Conservation (phyloP, 2,329 filamentous ascomycete species). For the Hypoxylon sp. region DNA sequence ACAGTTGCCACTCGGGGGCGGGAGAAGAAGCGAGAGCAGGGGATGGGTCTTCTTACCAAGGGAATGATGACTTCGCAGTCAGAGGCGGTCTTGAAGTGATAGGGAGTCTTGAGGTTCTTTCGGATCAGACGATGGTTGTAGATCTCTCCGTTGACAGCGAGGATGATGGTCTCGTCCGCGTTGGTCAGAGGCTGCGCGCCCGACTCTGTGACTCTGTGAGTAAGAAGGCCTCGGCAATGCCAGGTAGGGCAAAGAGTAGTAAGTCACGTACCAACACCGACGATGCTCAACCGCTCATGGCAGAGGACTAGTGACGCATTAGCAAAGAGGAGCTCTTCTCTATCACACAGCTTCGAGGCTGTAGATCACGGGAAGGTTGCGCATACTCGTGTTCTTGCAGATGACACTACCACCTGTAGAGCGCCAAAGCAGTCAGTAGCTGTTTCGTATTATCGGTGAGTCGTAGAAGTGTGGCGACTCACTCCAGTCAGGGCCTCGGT, state of each 20-base stretch:
- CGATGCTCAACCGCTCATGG: conserved; percentile 97
- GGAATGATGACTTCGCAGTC: conserved; percentile 99
- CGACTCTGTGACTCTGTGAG: conserved; percentile 68
- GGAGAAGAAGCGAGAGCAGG: too few species aligned
- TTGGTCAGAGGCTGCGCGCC: conserved; percentile 96
- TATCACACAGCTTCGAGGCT: not conserved
- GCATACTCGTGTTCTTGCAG: conserved; percentile 89
- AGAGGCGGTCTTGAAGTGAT: conserved; percentile 98
- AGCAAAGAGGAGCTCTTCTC: conserved; percentile 39
- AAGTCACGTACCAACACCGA: conserved; percentile 81
- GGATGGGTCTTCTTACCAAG: conserved; percentile 69
- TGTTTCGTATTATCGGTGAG: conserved; percentile 35
- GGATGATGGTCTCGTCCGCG: conserved; percentile 83
- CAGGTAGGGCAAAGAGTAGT: conserved; percentile 20
- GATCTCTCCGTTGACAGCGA: conserved; percentile 99
- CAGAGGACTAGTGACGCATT: conserved; percentile 73
- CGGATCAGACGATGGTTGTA: conserved; percentile 98
- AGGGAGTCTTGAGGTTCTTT: conserved; percentile 82
- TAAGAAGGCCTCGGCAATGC: not conserved
- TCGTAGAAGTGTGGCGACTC: conserved; percentile 55
- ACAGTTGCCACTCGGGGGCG: too few species aligned
- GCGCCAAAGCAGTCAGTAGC: conserved; percentile 35
- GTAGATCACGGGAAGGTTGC: conserved; percentile 14
- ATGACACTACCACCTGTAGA: conserved; percentile 82
- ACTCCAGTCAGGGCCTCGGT: conserved; percentile 99